Evolutionary conservation across 345 rosid genomes (phyloP), one percentile per base, ranked within the genome.

Genomic region (Moringa oleifera): DNA sequence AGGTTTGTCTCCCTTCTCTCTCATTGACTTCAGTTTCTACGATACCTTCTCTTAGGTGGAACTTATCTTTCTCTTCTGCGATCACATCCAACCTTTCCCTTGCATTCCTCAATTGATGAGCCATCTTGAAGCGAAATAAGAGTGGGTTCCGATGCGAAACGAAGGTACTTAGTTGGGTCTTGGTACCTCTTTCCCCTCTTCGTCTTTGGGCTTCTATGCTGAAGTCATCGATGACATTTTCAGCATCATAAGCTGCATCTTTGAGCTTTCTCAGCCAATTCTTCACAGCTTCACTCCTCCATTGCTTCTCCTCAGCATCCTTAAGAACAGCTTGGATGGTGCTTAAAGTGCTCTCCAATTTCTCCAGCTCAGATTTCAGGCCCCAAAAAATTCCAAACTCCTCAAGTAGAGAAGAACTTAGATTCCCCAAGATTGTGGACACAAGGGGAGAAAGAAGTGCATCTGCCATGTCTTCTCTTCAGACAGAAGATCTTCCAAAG

Each of bases 281-380:
- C 16, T 16, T 41, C 9, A 41, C 47, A 16, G 47, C 47, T 6
- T 41, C 9, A 16, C 0, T 57, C 2, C 16, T 31, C 36, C 28
- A 11, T 1, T 24, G 58, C 33, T 24, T 15, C 33, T 55, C 58
- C 58, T 55, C 58, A 55, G 33, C 58, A 55, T 55, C 58, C 0
- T 4, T 16, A 23, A 55, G 58, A 3, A 13, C 33, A 55, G 31
- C 19, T 22, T 55, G 12, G 58, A 55, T 55, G 24, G 58, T 55
- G 17, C 1, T 2, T 0, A 55, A 16, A 0, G 8, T 23, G 18
- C 19, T 23, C 33, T 7, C 17, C 4, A 55, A 31, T 17, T 55
- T 55, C 20, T 55, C 1, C 9, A 23, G 16, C 58, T 55, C 58
- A 22, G 12, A 16, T 11, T 23, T 55, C 10, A 55, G 28, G 12